Evolutionary conservation across 2,329 filamentous ascomycete genomes (phyloP), one percentile per base, ranked within the genome.

Genomic region (Hawksworthiomyces lignivorus): DNA sequence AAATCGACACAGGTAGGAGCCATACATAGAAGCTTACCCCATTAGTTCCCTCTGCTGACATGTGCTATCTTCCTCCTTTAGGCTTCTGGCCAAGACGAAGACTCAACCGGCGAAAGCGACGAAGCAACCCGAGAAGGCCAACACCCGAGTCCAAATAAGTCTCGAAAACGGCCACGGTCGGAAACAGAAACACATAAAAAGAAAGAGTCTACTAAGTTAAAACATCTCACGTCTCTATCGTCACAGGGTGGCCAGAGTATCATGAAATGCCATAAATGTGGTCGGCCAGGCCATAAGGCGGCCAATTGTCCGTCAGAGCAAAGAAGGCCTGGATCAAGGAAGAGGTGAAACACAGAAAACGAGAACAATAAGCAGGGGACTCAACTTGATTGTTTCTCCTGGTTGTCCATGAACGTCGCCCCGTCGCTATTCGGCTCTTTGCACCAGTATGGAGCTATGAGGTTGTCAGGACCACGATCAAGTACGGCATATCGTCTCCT

Each of bases 151-250:
- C 8, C 28, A 8, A 28, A 33, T n/a, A 37, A 28, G 5, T 38
- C 41, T 5, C 36, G 42, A 31, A 51, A 50, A 17, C 48, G 50
- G 17, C 19, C 46, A 15, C 45, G 46, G n/a, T 51, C 48, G 1
- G 48, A 51, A 15, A 72, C 75, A 7, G 73, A 77, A 31, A 71
- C 73, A 55, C 67, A 78, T 33, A 72, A 75, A 58, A 82, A 81
- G 57, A 76, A 82, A 42, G 69, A 85, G 14, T 24, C 30, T 8
- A 20, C 37, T 39, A 80, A 81, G 47, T 61, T 87, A 43, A 82
- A 82, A 9, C 69, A 69, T 19, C 56, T 80, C 43, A 72, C 68
- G 5, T 81, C 77, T 2, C 76, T 86, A 35, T 84, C 80, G 45
- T 67, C 52, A 5, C 51, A 52, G 30, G 57, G 54, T 30, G 50